A percentile compares a stretch with the other conserved stretches of the same genome.
Conservation (phyloP, 441 rosid species). For the Metrosideros polymorpha region DNA sequence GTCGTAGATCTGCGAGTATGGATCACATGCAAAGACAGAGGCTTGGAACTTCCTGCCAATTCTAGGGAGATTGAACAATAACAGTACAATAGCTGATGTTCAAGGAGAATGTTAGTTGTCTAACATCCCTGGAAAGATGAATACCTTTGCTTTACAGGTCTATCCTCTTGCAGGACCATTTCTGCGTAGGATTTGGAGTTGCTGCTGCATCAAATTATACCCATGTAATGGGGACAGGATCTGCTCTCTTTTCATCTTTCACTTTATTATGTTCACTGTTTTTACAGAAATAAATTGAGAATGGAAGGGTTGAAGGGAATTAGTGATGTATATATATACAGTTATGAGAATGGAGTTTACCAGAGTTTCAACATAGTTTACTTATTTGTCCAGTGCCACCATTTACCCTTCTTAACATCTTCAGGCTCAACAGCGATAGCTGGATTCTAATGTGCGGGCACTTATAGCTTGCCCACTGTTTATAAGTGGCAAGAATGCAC, state of each 20-base stretch:
- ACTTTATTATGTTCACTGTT: not conserved
- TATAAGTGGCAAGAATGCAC: not conserved
- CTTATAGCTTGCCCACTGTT: not conserved
- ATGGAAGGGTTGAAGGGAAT: not conserved
- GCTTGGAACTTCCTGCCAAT: conserved; percentile 38
- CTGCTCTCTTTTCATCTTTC: not conserved
- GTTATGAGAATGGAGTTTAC: not conserved
- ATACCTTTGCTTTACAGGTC: not conserved
- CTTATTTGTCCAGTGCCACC: not conserved
- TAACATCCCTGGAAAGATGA: not conserved
- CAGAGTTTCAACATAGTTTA: not conserved
- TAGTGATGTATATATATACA: not conserved
- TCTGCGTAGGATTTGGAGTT: not conserved
- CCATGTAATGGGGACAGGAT: not conserved
- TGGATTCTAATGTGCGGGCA: not conserved
- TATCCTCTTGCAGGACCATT: not conserved
- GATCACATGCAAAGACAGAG: conserved; percentile 32
- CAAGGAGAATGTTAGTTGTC: not conserved
- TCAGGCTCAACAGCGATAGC: not conserved
- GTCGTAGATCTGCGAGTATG: conserved; percentile 7
- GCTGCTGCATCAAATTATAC: not conserved
- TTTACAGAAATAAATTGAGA: not conserved
- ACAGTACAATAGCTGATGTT: not conserved
- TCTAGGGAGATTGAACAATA: conserved; percentile 4
- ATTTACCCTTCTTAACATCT: not conserved